Evolutionary conservation across 768 basidiomycete genomes (phyloP), one percentile per base, ranked within the genome.

Genomic region (Mrakia hoshinonis): DNA sequence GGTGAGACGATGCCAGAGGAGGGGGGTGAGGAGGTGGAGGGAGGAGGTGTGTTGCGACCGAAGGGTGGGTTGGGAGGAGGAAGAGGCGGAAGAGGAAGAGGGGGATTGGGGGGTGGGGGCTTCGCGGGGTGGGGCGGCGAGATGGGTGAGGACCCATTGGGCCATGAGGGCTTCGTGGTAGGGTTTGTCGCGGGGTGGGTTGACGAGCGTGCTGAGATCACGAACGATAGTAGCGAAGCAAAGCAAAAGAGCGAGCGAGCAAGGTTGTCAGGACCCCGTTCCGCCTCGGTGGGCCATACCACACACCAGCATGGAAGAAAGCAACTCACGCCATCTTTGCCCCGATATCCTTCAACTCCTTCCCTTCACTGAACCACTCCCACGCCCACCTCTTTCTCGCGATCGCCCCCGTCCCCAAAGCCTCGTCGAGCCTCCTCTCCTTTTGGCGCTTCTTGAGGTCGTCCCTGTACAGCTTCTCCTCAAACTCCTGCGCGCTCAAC

Each of bases 331-430:
- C 64, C 48, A 66, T 47, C 26, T 34, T 46, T 3, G 1, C 24
- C 1, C 64, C 64, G 22, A 66, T 66, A 24, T 34, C 31, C 48
- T 38, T n/a, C 47, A 66, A n/a, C 31, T 48, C 46, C 31, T 51
- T 48, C 15, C 64, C 64, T 15, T 66, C 64, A 15, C 13, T n/a
- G 29, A 66, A 66, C 64, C 64, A 66, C 31, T 66, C 64, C 64
- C 64, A 66, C 15, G 64, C 64, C 64, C 64, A 66, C 48, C 47
- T 64, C 58, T 61, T 61, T 22, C 58, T 61, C 34, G 58, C 58
- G 4, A 61, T 61, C 5, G 58, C 58, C n/a, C 58, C 58, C 12
- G 58, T 61, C 10, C 58, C 58, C 34, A 61, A n/a, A 22, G 36
- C 36, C 34, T 61, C 58, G 2, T 61, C 58, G 15, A 61, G 11